A percentile compares a stretch with the other conserved stretches of the same genome.
Conservation (phyloP, 202 grass and related monocot genomes). For the Schoenoplectus triqueter region DNA sequence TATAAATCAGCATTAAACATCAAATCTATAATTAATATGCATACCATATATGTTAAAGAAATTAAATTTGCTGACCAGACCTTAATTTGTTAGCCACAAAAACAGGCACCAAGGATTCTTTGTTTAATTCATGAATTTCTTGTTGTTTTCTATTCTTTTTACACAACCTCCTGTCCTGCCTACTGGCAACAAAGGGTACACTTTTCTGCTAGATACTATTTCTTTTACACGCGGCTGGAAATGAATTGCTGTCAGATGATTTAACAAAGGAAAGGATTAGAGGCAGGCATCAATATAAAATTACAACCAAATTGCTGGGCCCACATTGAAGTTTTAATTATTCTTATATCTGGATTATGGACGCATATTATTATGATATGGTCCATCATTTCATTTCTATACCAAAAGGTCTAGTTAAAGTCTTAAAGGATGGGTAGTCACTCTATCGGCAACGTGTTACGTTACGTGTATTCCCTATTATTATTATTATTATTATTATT, state of each 20-base stretch:
- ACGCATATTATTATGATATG: background rate
- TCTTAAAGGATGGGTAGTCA: no score
- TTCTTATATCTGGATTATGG: background rate
- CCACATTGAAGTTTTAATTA: background rate
- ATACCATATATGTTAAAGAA: background rate
- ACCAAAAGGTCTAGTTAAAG: no score
- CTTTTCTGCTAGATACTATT: background rate
- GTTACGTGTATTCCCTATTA: no score
- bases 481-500: no score
- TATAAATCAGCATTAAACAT: no score
- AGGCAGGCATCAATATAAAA: background rate
- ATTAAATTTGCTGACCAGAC: background rate
- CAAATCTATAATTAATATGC: no score
- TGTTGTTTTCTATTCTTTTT: background rate
- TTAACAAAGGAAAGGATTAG: background rate
- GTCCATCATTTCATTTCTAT: no score
- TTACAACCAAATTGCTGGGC: background rate
- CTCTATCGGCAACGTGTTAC: no score
- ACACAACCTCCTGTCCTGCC: no score
- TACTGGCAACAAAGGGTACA: background rate
- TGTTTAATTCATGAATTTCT: background rate
- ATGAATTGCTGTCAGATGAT: background rate
- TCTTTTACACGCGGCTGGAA: background rate
- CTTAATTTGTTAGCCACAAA: background rate
- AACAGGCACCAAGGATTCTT: background rate